Percentiles rank a stretch among this genome's conserved stretches.
These are phyloP conservation scores for Ceratocystis destructans DNA, from an alignment of 2,329 filamentous ascomycete species.

Conservation along the genomic window DNA sequence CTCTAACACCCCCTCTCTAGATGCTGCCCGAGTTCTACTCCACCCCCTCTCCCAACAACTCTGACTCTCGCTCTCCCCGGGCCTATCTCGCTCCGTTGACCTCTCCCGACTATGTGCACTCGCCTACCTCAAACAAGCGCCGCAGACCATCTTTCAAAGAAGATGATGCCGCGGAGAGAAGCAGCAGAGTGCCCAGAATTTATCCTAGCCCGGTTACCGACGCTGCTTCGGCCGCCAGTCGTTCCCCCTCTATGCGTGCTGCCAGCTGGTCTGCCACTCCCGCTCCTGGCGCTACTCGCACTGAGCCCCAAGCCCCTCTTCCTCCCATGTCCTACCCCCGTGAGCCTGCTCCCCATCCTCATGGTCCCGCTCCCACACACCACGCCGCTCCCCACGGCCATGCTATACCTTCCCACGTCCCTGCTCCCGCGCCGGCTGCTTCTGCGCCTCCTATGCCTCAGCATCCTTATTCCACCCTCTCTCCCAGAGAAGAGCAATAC, in stretches of 20 bases:
- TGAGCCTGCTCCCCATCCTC: background rate
- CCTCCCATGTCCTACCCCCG: conserved; percentile 11
- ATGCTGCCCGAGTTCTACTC: conserved; percentile 26
- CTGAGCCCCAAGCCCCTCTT: conserved; percentile 7
- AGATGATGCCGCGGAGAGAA: conserved; percentile 29
- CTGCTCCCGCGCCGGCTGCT: conserved; percentile 1
- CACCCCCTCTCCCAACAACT: conserved; percentile 25
- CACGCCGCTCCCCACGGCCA: background rate
- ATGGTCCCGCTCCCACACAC: background rate
- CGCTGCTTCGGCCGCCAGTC: conserved; percentile 11
- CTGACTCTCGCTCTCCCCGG: conserved; percentile 27
- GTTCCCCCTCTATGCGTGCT: conserved; percentile 10
- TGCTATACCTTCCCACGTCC: background rate
- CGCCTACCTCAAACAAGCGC: conserved; percentile 35
- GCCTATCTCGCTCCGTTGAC: conserved; percentile 25
- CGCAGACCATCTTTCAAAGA: conserved; percentile 31
- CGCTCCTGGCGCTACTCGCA: conserved; percentile 2
- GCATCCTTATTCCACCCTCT: background rate
- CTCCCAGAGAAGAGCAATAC: background rate
- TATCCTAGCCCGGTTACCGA: conserved; percentile 28
- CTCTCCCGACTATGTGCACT: conserved; percentile 37
- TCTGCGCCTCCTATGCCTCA: background rate
- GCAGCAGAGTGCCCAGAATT: conserved; percentile 35
- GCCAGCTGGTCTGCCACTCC: conserved; percentile 11
- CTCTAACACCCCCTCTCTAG: conserved; percentile 21